phyloP scores from a whole-genome alignment of 768 basidiomycete species.

The Termitomyces sp. region DNA sequence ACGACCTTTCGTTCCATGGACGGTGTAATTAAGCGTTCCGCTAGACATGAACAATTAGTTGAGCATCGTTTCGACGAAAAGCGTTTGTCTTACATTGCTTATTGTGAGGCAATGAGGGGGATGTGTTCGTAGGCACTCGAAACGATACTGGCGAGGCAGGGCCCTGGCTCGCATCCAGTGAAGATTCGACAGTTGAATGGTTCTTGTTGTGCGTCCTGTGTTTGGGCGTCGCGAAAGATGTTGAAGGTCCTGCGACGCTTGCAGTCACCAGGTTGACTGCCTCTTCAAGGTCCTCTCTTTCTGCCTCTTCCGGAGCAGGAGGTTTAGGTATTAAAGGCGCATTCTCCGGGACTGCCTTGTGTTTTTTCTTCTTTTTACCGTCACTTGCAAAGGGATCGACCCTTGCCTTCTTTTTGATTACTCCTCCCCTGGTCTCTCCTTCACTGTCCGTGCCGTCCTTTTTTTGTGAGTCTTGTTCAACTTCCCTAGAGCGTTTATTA shows the following conservation, averaged over 20 bases:
- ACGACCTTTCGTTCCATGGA: conserved; percentile 8
- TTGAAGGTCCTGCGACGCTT: background rate
- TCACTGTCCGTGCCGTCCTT: conserved; percentile 40
- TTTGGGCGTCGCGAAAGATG: conserved; percentile 6
- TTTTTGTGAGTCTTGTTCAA: conserved; percentile 28
- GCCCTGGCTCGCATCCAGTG: background rate
- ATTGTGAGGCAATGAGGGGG: background rate
- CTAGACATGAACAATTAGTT: background rate
- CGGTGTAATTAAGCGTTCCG: background rate
- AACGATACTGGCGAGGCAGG: background rate
- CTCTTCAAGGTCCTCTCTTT: conserved; percentile 5
- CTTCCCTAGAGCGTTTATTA: conserved; percentile 45
- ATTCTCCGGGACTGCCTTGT: conserved; percentile 8
- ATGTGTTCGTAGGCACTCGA: background rate
- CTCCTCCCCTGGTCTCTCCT: conserved; percentile 55
- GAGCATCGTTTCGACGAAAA: background rate
- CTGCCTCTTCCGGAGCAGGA: background rate
- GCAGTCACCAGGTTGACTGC: conserved; percentile 4
- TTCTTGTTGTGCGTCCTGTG: conserved; percentile 8
- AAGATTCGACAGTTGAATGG: background rate
- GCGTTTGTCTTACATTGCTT: background rate
- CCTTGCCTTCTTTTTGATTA: conserved; percentile 57
- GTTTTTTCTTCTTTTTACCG: conserved; percentile 40
- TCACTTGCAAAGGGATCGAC: conserved; percentile 54
- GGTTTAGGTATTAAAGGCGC: background rate